Conservation (phyloP, 495 filamentous ascomycete species). For the Aspergillus egyptiacus region DNA sequence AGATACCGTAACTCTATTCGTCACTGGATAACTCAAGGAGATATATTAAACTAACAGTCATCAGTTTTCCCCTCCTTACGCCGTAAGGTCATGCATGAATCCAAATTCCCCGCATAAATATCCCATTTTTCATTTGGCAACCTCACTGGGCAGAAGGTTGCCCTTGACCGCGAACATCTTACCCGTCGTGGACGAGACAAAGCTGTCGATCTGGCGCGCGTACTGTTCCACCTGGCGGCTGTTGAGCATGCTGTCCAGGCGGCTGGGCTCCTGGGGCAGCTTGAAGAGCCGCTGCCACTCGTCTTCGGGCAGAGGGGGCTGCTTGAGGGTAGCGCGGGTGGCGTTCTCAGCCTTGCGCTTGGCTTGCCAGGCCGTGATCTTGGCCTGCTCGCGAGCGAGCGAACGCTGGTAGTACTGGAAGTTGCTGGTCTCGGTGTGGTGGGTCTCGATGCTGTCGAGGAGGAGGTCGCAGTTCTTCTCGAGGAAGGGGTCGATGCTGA, state of each 20-base stretch:
- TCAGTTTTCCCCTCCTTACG: constrained; percentile 48
- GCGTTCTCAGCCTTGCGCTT: constrained; percentile 96
- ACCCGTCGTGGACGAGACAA: constrained; percentile 77
- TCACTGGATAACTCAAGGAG: constrained; percentile 35
- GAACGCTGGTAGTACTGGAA: constrained; percentile 97
- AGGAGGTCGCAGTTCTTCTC: constrained; percentile 96
- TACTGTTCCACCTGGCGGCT: constrained; percentile 97
- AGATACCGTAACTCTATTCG: constrained; percentile 25
- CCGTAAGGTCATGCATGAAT: constrained; percentile 46
- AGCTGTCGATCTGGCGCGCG: constrained; percentile 94
- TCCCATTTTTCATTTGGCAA: constrained; percentile 32
- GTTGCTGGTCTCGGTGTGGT: constrained; percentile 98
- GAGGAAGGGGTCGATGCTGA: constrained; percentile 95
- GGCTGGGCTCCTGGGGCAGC: constrained; percentile 85
- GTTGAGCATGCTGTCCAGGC: constrained; percentile 88
- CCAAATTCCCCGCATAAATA: constrained; percentile 30
- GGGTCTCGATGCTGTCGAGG: constrained; percentile 90
- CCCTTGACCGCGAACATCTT: constrained; percentile 99
- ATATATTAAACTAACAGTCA: constrained; percentile 45
- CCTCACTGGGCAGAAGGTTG: constrained; percentile 47
- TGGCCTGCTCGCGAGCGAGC: constrained; percentile 88
- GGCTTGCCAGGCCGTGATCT: constrained; percentile 90
- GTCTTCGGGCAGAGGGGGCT: constrained; percentile 83
- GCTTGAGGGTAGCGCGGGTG: constrained; percentile 75
- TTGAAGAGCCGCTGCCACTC: constrained; percentile 99